Evolutionary conservation across 1,284 basidiomycete genomes (phyloP).

Genomic region (Moniliella sp.): DNA sequence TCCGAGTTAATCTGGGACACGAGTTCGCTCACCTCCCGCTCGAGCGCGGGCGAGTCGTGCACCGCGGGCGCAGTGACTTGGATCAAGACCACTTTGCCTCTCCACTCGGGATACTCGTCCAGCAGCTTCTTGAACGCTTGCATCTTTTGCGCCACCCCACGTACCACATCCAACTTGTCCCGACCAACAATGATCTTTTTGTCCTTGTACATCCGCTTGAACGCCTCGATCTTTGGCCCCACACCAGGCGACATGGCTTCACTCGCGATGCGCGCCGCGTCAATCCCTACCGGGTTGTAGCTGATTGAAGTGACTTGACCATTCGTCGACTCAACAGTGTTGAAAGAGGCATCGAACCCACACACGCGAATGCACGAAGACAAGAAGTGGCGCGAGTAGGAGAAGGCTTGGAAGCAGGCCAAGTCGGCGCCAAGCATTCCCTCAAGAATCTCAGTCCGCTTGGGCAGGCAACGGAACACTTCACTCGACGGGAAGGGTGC

Average conservation of each 20-base stretch:
- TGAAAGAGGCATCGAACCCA: slow-evolving; percentile 64
- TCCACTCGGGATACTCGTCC: slow-evolving; percentile 81
- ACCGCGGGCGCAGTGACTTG: slow-evolving; percentile 83
- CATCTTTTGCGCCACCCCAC: slow-evolving; percentile 89
- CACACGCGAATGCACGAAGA: slow-evolving; percentile 86
- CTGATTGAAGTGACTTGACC: slow-evolving; percentile 65
- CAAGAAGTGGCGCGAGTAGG: slow-evolving; percentile 82
- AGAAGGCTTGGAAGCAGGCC: slow-evolving; percentile 86
- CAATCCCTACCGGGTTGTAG: slow-evolving; percentile 91
- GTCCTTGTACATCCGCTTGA: slow-evolving; percentile 65
- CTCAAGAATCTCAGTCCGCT: slow-evolving; percentile 71
- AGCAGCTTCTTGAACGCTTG: slow-evolving; percentile 87
- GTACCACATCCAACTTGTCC: slow-evolving; percentile 92
- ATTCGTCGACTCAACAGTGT: slow-evolving; percentile 62
- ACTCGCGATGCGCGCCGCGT: slow-evolving; percentile 63
- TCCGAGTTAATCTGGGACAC: slow-evolving; percentile 91
- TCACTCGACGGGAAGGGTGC: slow-evolving; percentile 92
- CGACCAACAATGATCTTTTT: slow-evolving; percentile 96
- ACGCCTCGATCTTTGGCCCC: slow-evolving; percentile 63
- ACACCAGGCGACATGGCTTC: slow-evolving; percentile 65
- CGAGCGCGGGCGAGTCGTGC: slow-evolving; percentile 76
- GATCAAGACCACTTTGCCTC: slow-evolving; percentile 54
- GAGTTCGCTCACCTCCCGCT: slow-evolving; percentile 75
- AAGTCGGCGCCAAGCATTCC: slow-evolving; percentile 95
- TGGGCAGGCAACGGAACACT: slow-evolving; percentile 76